A percentile compares a stretch with the other conserved stretches of the same genome.
Conservation (phyloP, 257 asterid genomes). For the Craterostigma plantagineum region DNA sequence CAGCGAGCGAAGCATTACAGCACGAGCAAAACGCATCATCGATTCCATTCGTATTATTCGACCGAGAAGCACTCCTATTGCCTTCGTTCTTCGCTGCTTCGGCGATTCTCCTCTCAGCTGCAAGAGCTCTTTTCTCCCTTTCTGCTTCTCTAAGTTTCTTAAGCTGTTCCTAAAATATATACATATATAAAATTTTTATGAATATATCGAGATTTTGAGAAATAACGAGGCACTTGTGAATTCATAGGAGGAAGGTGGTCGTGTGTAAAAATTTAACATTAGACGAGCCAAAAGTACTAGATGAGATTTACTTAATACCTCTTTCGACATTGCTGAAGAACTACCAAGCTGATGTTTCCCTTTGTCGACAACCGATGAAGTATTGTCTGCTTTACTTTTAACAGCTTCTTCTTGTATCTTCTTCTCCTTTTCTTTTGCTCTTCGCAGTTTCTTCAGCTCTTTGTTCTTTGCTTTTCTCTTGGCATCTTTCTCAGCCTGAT, state of each 20-base stretch:
- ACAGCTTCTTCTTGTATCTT: slow-evolving; percentile 48
- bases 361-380: slow-evolving; percentile 8
- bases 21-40: slow-evolving; percentile 48
- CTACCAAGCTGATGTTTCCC: slow-evolving; percentile 20
- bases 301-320: slow-evolving; percentile 21
- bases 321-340: slow-evolving; percentile 33
- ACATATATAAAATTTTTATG: background rate
- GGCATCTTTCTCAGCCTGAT: slow-evolving; percentile 90
- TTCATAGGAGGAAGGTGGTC: too few species aligned
- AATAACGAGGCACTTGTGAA: background rate
- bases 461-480: slow-evolving; percentile 86
- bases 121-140: slow-evolving; percentile 92
- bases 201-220: background rate
- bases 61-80: slow-evolving; percentile 14
- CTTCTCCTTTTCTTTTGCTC: slow-evolving; percentile 70
- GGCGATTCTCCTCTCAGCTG: slow-evolving; percentile 83
- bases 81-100: slow-evolving; percentile 33
- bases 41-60: slow-evolving; percentile 11
- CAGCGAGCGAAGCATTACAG: slow-evolving; percentile 52
- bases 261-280: too few species aligned
- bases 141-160: slow-evolving; percentile 50
- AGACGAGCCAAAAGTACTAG: too few species aligned
- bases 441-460: slow-evolving; percentile 69
- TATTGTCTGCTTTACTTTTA: too few species aligned
- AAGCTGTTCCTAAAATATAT: slow-evolving; percentile 37